phyloP scores from a whole-genome alignment of 2,329 filamentous ascomycete species.

The Diaporthe aspalathi region DNA sequence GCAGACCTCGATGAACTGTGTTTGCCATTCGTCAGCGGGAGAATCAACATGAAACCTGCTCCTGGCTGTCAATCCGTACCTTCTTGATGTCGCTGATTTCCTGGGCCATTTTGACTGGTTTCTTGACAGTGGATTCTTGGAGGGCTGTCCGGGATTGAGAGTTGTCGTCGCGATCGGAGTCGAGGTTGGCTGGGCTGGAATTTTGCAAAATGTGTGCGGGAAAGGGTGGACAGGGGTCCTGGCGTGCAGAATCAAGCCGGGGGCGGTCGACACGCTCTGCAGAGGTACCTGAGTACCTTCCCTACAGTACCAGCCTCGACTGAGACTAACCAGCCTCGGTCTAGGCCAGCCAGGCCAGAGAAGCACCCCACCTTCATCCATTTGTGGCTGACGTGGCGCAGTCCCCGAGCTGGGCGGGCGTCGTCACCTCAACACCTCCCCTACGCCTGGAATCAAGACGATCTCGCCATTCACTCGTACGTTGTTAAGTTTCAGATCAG shows the following conservation, averaged over 20 bases:
- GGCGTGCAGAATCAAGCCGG: constrained; percentile 1
- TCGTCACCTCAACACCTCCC: constrained; percentile 34
- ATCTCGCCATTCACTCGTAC: constrained; percentile 5
- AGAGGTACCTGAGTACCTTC: background rate
- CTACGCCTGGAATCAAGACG: background rate
- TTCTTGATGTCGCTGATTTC: constrained; percentile 99
- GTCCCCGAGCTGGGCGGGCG: background rate
- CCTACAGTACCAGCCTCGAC: background rate
- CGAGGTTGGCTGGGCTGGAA: constrained; percentile 34
- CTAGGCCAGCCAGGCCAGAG: background rate
- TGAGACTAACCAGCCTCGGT: background rate
- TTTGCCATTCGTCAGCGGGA: constrained; percentile 40
- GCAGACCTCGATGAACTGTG: constrained; percentile 99
- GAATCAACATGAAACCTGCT: constrained; percentile 9
- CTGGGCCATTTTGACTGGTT: constrained; percentile 89
- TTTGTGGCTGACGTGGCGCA: constrained; percentile 32
- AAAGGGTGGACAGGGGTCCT: constrained; percentile 21
- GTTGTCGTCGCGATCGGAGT: constrained; percentile 33
- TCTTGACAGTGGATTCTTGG: constrained; percentile 44
- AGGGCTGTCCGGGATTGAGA: constrained; percentile 40
- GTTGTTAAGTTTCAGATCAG: background rate
- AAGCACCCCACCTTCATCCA: constrained; percentile 1
- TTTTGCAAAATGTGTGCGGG: constrained; percentile 38
- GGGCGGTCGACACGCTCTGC: background rate
- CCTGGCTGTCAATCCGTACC: constrained; percentile 55